These are phyloP conservation scores for Galerina marginata DNA, from an alignment of 768 basidiomycete species.

Conservation along the genomic window DNA sequence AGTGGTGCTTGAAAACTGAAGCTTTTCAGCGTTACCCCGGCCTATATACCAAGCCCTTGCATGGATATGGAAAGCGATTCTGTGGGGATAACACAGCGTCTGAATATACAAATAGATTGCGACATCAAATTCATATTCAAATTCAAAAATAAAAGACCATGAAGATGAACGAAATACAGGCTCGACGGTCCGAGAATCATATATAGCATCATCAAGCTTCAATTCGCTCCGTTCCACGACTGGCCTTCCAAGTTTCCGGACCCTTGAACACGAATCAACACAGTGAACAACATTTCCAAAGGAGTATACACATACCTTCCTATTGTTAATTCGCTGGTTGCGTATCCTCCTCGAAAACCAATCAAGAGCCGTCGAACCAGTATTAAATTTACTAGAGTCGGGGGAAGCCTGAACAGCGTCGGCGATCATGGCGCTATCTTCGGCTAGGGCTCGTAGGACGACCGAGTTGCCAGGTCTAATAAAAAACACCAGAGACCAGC, in stretches of 20 bases:
- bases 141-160: too few relatives aligned
- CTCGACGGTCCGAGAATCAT: too few relatives aligned
- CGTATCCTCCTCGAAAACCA: conserved; percentile 51
- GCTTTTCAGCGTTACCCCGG: conserved; percentile 16
- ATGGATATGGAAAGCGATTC: too few relatives aligned
- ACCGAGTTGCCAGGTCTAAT: conserved; percentile 62
- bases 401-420: conserved; percentile 43
- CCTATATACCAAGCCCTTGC: too few relatives aligned
- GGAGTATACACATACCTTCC: conserved; percentile 33
- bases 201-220: conserved; percentile 4
- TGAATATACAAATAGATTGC: not conserved
- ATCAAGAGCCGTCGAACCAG: conserved; percentile 40
- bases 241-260: conserved; percentile 51
- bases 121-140: not conserved
- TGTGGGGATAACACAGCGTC: not conserved
- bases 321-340: conserved; percentile 49
- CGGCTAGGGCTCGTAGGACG: conserved; percentile 53
- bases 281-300: not conserved
- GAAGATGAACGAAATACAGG: too few relatives aligned
- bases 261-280: conserved; percentile 31
- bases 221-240: conserved; percentile 47
- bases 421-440: conserved; percentile 57
- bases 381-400: conserved; percentile 39
- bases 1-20: conserved; percentile 13
- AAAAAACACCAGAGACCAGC: conserved; percentile 76